Conservation (phyloP, 345 rosid genomes). For the Sapria himalayana region DNA sequence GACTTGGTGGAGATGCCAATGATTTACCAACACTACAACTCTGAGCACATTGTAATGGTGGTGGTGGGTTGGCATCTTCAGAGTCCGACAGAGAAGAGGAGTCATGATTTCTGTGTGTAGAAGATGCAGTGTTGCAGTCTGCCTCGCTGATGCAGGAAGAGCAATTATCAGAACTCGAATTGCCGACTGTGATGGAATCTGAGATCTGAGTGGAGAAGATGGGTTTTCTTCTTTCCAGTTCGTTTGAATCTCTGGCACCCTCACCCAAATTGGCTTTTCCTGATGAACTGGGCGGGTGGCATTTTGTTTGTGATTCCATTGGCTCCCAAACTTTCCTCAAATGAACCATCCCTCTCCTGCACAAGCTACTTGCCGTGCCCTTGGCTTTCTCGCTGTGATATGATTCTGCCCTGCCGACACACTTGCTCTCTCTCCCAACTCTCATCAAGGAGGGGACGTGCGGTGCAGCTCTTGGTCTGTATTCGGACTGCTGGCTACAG, state of each 20-base stretch:
- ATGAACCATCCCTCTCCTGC: conserved; percentile 22
- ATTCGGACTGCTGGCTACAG: conserved; percentile 37
- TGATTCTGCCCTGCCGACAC: conserved; percentile 28
- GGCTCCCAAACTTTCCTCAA: conserved; percentile 69
- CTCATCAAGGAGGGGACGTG: conserved; percentile 31
- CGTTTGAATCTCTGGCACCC: conserved; percentile 23
- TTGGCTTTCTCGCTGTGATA: no score
- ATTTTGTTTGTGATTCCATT: conserved; percentile 39
- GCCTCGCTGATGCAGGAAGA: conserved; percentile 79
- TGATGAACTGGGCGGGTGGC: conserved; percentile 39
- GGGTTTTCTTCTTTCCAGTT: no score
- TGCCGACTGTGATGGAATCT: conserved; percentile 25
- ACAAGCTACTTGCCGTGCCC: conserved; percentile 16
- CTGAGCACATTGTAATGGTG: no score
- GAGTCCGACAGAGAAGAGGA: conserved; percentile 77
- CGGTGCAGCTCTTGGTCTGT: conserved; percentile 34
- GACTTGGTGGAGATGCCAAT: no score
- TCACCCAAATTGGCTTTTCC: conserved; percentile 17
- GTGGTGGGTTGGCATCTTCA: conserved; percentile 49
- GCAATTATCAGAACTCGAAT: conserved; percentile 68
- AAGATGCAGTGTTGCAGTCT: conserved; percentile 52
- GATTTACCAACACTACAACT: no score
- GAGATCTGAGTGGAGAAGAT: conserved; percentile 5
- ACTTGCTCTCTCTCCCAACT: conserved; percentile 29
- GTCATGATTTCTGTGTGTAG: conserved; percentile 40